Conservation (phyloP, 179 eudicot genomes). For the Pouteria campechiana region DNA sequence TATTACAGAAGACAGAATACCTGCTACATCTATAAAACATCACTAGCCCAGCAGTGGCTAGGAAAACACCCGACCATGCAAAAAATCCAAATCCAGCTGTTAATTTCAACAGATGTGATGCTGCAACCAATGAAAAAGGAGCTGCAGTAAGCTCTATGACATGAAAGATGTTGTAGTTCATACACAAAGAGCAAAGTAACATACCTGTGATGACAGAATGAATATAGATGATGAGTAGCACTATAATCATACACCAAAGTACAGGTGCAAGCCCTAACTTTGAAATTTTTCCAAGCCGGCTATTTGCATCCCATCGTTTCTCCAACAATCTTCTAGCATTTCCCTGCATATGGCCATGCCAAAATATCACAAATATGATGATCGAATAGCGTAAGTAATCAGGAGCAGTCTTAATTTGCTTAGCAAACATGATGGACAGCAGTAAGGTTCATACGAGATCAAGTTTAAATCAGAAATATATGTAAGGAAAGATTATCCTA, state of each 20-base stretch:
- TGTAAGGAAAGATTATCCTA: too few species aligned
- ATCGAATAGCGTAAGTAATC: too few species aligned
- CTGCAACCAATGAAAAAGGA: constrained; percentile 22
- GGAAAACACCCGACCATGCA: constrained; percentile 85
- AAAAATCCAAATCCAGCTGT: constrained; percentile 69
- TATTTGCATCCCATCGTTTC: constrained; percentile 66
- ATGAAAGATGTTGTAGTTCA: background rate
- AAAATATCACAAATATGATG: too few species aligned
- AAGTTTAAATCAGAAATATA: too few species aligned
- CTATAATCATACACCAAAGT: constrained; percentile 59
- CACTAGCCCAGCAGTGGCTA: constrained; percentile 62
- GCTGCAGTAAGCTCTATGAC: background rate
- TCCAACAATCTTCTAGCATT: constrained; percentile 89
- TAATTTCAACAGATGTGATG: constrained; percentile 55
- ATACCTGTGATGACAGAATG: constrained; percentile 81
- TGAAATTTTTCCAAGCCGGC: constrained; percentile 65
- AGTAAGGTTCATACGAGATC: too few species aligned
- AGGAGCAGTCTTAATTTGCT: too few species aligned
- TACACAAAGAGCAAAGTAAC: constrained; percentile 6
- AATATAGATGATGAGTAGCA: constrained; percentile 60
- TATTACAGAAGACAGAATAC: too few species aligned
- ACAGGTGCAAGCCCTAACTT: constrained; percentile 87
- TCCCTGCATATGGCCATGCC: constrained; percentile 78
- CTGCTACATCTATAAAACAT: constrained; percentile 88
- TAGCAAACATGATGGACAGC: too few species aligned